A percentile compares a stretch with the other conserved stretches of the same genome.
These are phyloP conservation scores for Forsythia suspensa DNA, from an alignment of 257 asterid species.

Conservation along the genomic window DNA sequence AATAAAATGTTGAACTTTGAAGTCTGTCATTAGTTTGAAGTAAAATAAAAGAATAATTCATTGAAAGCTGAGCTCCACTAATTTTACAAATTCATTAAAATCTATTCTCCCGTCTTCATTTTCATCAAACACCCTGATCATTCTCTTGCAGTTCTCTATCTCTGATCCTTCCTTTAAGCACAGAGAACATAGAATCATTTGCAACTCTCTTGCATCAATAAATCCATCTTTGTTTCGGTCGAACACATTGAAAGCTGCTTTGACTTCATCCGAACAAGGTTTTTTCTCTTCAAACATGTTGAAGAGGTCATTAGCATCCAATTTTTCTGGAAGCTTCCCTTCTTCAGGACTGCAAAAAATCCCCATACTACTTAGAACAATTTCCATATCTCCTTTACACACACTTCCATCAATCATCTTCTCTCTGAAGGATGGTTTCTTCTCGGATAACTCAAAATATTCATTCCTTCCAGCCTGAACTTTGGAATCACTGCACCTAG, in stretches of 20 bases:
- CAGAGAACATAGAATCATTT: constrained; percentile 48
- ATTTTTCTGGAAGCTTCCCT: constrained; percentile 26
- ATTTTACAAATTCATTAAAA: constrained; percentile 55
- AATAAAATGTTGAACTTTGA: background rate
- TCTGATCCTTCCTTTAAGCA: constrained; percentile 57
- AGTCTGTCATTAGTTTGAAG: background rate
- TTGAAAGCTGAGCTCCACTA: constrained; percentile 36
- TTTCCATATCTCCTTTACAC: constrained; percentile 45
- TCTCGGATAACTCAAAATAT: background rate
- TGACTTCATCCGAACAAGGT: constrained; percentile 49
- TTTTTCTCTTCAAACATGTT: constrained; percentile 51
- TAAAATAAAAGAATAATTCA: background rate
- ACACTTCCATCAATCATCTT: constrained; percentile 25
- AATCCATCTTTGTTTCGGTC: constrained; percentile 74
- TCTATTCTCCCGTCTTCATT: constrained; percentile 66
- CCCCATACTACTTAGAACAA: constrained; percentile 54
- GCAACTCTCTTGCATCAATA: constrained; percentile 73
- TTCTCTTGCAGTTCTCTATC: constrained; percentile 55
- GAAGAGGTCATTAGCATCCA: constrained; percentile 30
- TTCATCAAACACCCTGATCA: constrained; percentile 66
- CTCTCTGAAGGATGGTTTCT: background rate
- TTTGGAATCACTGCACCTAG: background rate
- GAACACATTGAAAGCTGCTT: constrained; percentile 65
- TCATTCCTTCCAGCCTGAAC: background rate
- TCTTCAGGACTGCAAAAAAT: constrained; percentile 20